Evolutionary conservation across 345 rosid species (phyloP), one percentile per base, ranked within the genome.

Genomic region (Lumnitzera racemosa): DNA sequence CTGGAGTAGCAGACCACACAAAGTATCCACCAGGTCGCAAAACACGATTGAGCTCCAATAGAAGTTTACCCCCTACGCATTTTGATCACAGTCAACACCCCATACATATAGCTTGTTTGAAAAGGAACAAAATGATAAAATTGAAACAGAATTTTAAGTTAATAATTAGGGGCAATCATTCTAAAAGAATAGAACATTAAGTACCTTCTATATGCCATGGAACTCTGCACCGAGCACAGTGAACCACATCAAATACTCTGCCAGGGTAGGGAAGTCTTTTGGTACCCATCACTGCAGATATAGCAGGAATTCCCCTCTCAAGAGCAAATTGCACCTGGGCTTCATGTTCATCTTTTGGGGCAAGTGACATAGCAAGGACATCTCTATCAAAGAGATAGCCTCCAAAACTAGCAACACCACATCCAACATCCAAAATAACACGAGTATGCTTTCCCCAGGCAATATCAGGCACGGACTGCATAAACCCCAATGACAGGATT

Each of bases 121-220:
- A 24, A 63, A 36, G 47, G 53, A 47, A 59, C 46, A 27, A 31
- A 16, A 50, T 43, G 59, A 57, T 17, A 16, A 14, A 46, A 61
- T 25, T 36, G 2, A n/a, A 11, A 12, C 16, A 16, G 15, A 11
- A 31, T n/a, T 23, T 24, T 20, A 36, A 48, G 29, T 12, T 17
- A 60, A 20, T 60, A 46, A 24, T 23, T 50, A 10, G 20, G 20
- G 29, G n/a, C 13, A 60, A 20, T 60, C 20, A 24, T 23, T 50
- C 11, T 3, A 16, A n/a, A 60, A 11, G 17, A 49, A 50, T 60
- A 4, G 9, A 16, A 20, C 16, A 27, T 31, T 15, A 24, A 46
- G 31, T 72, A 90, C 99, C 99, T 84, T 94, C 99, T 61, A 88
- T 86, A 71, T 94, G 99, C 99, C 99, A 94, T 27, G 99, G 99